Base-by-base conservation (phyloP, 371 early-diverging fungal genomes). In the Circinella minor region DNA sequence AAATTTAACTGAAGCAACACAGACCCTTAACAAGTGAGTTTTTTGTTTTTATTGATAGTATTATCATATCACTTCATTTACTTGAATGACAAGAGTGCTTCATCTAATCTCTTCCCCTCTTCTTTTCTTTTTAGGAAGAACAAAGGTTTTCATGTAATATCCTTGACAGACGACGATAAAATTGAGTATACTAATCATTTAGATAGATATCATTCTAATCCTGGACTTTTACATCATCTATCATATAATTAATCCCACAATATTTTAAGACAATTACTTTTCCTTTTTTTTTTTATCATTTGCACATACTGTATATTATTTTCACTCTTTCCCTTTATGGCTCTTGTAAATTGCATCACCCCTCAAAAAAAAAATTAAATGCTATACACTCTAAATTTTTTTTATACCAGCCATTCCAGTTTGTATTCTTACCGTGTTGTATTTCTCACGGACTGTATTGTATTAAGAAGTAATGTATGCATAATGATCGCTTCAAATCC, bases 1-100 rank as follows among this genome's bases (percentile, higher is more conserved):
- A 13, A 82, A 94, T 70, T 71, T 96, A 34, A 70, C 74, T 1
- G 74, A 76, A 13, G 81, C 93, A 15, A 95, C 98, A 6, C 62
- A 67, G 27, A 70, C 73, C 65, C 79, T 93, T 62, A 86, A 90
- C 65, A 47, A 60, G 83, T 81, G 75, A 74, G 78, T 63, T 20
- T 37, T 36, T 54, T 1, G 18, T 43, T 38, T 34, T 37, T 2
- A 2, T 38, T 43, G 51, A 13, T 11, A 47, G 51, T n/a, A n/a
- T 43, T 43, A 43, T 43, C 3, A 1, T 43, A 27, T 27, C 27
- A 27, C 2, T 27, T 27, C 47, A 38, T 9, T 55, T 17, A 27
- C 5, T 38, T 39, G 36, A 49, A 34, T 36, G 46, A 14, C 10
- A 34, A n/a, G 47, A 77, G 77, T n/a, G 55, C 11, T 43, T 43